Evolutionary conservation across 2,329 filamentous ascomycete species (phyloP), one percentile per base, ranked within the genome.

Genomic region (Fusarium mundagurra): DNA sequence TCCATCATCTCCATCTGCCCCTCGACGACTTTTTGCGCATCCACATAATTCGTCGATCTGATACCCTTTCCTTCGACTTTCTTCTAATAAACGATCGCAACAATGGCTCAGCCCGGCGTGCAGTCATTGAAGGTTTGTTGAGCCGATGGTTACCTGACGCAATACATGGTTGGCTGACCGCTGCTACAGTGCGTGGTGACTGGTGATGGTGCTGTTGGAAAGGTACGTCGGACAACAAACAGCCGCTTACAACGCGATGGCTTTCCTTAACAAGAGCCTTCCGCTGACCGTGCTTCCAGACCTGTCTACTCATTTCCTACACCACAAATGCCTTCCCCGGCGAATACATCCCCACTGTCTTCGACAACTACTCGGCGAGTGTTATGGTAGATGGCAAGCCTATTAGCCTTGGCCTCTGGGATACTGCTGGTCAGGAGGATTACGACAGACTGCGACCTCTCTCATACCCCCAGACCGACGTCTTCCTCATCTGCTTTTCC

Each of bases 261-360:
- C 61, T 33, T 58, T 55, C 54, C 29, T 47, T 33, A 43, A 38
- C 48, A 44, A 57, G 39, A 43, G 47, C 43, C 65, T 70, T 62
- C 67, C 58, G 60, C 82, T 84, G 78, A 84, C 80, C 54, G 41
- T 31, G 62, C 33, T 78, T 58, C 45, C 71, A 98, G 96, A 99
- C 96, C 89, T 99, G 96, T 88, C 92, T 99, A 69, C 92, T 99
- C 80, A 99, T 99, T 83, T 98, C 96, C 61, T 99, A 99, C 87
- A 98, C 96, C 74, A 99, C 96, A 74, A 99, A 98, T 87, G 96
- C 96, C 76, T 99, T 99, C 84, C 96, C 96, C n/a, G 96, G 96
- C 84, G 96, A 99, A 89, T 99, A 99, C 86, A 98, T 99, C 79
- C 96, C 96, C 77, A 99, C 96, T 80, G 96, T 99, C 74, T 98